These are phyloP conservation scores for Backusella morwellensis DNA, from an alignment of 192 early-diverging fungal species.

Conservation along the genomic window DNA sequence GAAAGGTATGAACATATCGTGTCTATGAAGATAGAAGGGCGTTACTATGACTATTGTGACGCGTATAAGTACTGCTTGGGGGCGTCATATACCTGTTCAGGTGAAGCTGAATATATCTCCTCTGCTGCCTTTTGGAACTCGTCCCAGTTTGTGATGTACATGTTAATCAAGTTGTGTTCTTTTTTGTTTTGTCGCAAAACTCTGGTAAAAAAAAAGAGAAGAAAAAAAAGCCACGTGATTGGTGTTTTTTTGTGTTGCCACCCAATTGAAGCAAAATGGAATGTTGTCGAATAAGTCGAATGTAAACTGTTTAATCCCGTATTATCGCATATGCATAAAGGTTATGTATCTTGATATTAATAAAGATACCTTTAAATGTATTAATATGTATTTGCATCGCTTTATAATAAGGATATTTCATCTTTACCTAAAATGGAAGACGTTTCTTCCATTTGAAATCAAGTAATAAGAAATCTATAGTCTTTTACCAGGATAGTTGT, in stretches of 20 bases:
- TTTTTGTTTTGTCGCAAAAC: no score
- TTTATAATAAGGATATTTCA: no score
- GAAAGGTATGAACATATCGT: constrained; percentile 65
- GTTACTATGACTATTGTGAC: neutral
- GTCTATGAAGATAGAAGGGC: constrained; percentile 43
- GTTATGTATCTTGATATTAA: no score
- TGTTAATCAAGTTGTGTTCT: neutral
- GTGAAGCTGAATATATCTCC: constrained; percentile 61
- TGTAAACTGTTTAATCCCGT: no score
- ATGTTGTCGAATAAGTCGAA: neutral
- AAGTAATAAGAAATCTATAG: no score
- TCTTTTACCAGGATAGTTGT: no score
- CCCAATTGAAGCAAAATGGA: neutral
- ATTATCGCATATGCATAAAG: no score
- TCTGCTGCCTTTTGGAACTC: constrained; percentile 75
- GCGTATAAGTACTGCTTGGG: neutral
- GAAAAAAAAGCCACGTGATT: neutral
- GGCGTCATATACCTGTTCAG: constrained; percentile 49
- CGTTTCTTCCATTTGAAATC: no score
- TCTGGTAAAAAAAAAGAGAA: no score
- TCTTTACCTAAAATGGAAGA: no score
- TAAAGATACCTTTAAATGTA: no score
- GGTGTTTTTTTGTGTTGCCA: neutral
- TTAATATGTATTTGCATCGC: no score
- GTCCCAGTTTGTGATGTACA: constrained; percentile 72